A percentile compares a stretch with the other conserved stretches of the same genome.
These are phyloP conservation scores for Euclidium syriacum DNA, from an alignment of 345 rosid species.

Conservation along the genomic window DNA sequence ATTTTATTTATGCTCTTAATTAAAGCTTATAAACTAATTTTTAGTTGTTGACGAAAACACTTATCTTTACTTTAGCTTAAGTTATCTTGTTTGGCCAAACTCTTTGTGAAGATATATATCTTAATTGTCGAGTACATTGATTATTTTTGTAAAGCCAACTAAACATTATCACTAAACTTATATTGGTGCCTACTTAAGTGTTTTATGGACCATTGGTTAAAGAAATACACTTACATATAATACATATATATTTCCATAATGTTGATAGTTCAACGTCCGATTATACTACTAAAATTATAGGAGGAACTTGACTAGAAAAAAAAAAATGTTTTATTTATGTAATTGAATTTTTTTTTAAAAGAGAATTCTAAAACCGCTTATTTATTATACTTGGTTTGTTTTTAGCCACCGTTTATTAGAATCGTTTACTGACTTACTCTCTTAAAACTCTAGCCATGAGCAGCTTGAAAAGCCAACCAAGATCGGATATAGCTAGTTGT, in stretches of 20 bases:
- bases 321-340: no score
- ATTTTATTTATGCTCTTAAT: not conserved
- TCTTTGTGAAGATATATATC: not conserved
- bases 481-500: no score
- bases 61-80: constrained; percentile 6
- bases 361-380: no score
- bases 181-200: not conserved
- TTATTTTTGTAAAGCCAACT: not conserved
- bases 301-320: no score
- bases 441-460: no score
- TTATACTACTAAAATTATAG: no score
- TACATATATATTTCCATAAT: not conserved
- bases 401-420: no score
- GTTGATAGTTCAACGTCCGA: constrained; percentile 14
- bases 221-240: not conserved
- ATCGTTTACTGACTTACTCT: no score
- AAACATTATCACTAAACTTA: constrained; percentile 7
- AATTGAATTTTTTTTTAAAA: no score
- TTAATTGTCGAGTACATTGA: not conserved
- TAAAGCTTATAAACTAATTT: not conserved
- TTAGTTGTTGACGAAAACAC: constrained; percentile 4
- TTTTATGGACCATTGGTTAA: not conserved
- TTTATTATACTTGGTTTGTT: no score
- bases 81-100: constrained; percentile 17
- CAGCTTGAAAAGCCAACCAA: no score